Evolutionary conservation across 768 basidiomycete species (phyloP), one percentile per base, ranked within the genome.

Genomic region (Suillus fuscotomentosus): DNA sequence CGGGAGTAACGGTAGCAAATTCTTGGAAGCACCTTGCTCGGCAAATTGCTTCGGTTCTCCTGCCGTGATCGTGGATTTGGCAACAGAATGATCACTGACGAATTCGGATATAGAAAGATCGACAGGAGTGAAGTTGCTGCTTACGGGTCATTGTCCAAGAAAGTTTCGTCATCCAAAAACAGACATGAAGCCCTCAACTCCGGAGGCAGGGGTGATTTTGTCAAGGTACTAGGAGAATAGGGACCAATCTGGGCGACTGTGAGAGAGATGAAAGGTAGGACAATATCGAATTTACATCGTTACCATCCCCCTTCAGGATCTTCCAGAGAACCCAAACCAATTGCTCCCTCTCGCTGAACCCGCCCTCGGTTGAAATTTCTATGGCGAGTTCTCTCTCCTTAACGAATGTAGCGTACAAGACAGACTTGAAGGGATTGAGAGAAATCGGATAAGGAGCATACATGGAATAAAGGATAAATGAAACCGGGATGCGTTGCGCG

Each of bases 301-400:
- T 87, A 22, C 91, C 91, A 72, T 92, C 90, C 60, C 91, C 92
- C 73, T 86, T 90, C 62, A 93, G 78, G 63, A 93, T 90, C 77
- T 93, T 93, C 91, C 91, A 93, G 65, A 93, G 79, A 51, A 93
- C 91, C 90, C 91, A 93, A 45, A 92, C 89, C 57, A 93, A 78
- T 70, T 91, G 91, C 71, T 92, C 91, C 72, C 86, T 91, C 60
- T 82, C 80, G 63, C 85, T 81, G 64, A 81, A 81, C 34, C 83
- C 81, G 61, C 79, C 80, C 41, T 79, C 73, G 10, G 70, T 79
- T n/a, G 87, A 78, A 60, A 85, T 72, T 59, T 71, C 77, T 57
- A 84, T 77, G 24, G 91, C 89, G 70, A 80, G 78, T 69, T 86
- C 85, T 69, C 89, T 81, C 77, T 93, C 91, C 72, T 82, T 85